These are phyloP conservation scores for Ogataea minuta DNA, from an alignment of 805 yeast species.

Conservation along the genomic window DNA sequence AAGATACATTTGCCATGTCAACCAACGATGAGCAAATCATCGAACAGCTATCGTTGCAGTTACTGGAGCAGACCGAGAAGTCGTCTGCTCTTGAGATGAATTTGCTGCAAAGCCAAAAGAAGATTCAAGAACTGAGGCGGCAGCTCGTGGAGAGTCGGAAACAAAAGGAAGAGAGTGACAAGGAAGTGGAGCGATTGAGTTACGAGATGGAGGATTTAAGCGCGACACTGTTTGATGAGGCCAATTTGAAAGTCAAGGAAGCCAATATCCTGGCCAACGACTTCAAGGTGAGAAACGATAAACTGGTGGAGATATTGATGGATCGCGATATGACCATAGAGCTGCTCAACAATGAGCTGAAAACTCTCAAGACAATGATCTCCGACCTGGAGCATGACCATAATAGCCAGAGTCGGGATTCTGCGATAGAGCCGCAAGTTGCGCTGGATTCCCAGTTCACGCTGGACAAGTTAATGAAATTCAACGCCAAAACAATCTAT, in stretches of 20 bases:
- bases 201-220: slow-evolving; percentile 79
- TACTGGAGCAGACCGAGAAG: slow-evolving; percentile 29
- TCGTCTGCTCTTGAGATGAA: slow-evolving; percentile 28
- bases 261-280: slow-evolving; percentile 69
- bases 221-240: slow-evolving; percentile 76
- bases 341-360: slow-evolving; percentile 63
- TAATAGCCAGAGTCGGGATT: background rate
- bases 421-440: slow-evolving; percentile 2
- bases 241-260: slow-evolving; percentile 78
- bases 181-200: slow-evolving; percentile 57
- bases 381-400: slow-evolving; percentile 48
- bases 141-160: slow-evolving; percentile 32
- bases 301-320: slow-evolving; percentile 48
- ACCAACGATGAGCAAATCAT: slow-evolving; percentile 13
- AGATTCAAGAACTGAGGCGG: slow-evolving; percentile 34
- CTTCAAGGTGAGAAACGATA: slow-evolving; percentile 56
- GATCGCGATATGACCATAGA: slow-evolving; percentile 72
- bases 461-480: slow-evolving; percentile 18
- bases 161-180: slow-evolving; percentile 49
- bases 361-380: slow-evolving; percentile 59
- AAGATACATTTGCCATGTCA: no score
- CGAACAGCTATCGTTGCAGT: slow-evolving; percentile 26
- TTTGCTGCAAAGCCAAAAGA: slow-evolving; percentile 27
- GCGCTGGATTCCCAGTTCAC: slow-evolving; percentile 20
- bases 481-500: slow-evolving; percentile 27